Conservation (phyloP, 2,329 filamentous ascomycete genomes). For the Colletotrichum noveboracense region DNA sequence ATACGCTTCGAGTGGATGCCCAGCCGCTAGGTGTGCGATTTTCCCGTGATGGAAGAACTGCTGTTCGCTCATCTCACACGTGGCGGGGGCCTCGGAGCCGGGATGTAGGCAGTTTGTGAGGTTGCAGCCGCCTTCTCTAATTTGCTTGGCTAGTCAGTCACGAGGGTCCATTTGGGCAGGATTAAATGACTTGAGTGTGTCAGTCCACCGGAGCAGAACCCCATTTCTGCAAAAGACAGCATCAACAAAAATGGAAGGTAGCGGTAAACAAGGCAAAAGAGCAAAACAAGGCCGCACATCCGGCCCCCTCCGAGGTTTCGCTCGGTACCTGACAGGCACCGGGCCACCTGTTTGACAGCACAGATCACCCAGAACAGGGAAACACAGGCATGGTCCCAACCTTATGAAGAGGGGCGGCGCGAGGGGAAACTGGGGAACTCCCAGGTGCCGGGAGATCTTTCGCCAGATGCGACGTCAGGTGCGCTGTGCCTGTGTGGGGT, state of each 20-base stretch:
- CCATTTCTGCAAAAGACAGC: neutral
- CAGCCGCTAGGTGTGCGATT: neutral
- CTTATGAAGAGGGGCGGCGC: neutral
- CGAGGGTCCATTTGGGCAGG: neutral
- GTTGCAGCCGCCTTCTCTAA: neutral
- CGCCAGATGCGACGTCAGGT: constrained; percentile 4
- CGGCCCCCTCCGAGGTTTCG: neutral
- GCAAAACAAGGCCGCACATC: neutral
- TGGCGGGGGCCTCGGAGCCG: constrained; percentile 4
- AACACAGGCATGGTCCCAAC: neutral
- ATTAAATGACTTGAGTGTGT: neutral
- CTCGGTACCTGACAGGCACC: neutral
- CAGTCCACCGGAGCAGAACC: neutral
- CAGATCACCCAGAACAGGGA: neutral
- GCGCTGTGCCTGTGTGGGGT: neutral
- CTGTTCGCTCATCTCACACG: neutral
- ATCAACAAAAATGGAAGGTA: neutral
- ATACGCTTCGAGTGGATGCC: neutral
- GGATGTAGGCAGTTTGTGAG: neutral
- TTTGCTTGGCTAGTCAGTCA: neutral
- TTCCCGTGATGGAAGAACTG: constrained; percentile 10
- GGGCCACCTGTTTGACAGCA: neutral
- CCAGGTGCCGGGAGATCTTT: constrained; percentile 8
- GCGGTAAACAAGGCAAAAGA: neutral
- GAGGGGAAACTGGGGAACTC: neutral